Base-by-base conservation (phyloP, 805 yeast species). In the Yarrowia divulgata region DNA sequence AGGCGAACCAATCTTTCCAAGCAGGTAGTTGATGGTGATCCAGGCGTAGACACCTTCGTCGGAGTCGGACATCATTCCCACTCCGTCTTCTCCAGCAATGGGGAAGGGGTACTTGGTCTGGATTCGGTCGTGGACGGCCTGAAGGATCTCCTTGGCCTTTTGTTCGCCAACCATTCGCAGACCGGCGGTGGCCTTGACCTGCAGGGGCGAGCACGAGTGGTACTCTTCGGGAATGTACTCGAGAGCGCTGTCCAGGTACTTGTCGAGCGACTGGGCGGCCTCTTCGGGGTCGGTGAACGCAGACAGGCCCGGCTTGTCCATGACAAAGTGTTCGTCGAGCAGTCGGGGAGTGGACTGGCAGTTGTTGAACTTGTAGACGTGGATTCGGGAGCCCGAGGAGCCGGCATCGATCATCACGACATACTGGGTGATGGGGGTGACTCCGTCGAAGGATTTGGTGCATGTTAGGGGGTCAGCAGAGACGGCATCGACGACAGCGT, bases 11-110 rank as follows among this genome's bases (percentile, higher is more conserved):
- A 95, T 94, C 81, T 94, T 95, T 50, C 98, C 98, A 74, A 94
- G 84, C 73, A 95, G 82, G 78, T 88, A 95, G 81, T 95, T 95
- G 64, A 97, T 88, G 35, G 99, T 95, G 78, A 95, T 90, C 99
- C 99, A 95, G 0, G 99, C 99, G 77, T 87, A 95, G 9, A 95
- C 98, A 79, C 99, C 99, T 82, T 96, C 99, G 74, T 94, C 97
- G 70, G 88, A 88, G 73, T 99, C 99, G 70, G 90, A 93, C 98
- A 95, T 94, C 76, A 95, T 91, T 12, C 93, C 84, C 70, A 95
- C 84, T 72, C 98, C 98, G 70, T 92, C 90, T 62, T 88, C 91
- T 12, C 85, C 87, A 63, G 93, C 97, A 62, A 95, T 92, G 1
- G 97, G 90, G 82, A 95, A 95, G 69, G 99, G 99, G 78, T 87